Evolutionary conservation across 352 stramenopile genomes (phyloP), one percentile per base, ranked within the genome.

Genomic region (Globisporangium viniferum): DNA sequence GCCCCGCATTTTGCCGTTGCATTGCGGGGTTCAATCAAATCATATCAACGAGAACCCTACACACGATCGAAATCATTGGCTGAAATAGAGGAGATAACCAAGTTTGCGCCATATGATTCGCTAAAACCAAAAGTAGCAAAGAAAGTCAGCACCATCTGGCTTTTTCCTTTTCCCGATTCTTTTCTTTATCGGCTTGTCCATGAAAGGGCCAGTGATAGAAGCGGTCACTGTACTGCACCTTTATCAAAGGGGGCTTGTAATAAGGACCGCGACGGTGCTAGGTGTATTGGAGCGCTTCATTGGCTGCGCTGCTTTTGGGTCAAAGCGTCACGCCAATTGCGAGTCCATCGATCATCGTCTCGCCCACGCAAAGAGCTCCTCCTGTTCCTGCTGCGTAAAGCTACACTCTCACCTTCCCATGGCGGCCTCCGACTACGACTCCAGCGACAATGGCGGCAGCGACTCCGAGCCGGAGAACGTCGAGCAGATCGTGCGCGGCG

Each of bases 391-490:
- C 66, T 64, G 10, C 44, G 65, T 20, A 29, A 48, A 61, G n/a
- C 22, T 22, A 62, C 22, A 46, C 44, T 20, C 12, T 29, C 12
- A 35, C 20, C 14, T 29, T 46, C 57, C 44, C 12, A 73, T 72
- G 62, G 76, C 74, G 63, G 65, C 68, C 31, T 78, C 73, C 35
- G 71, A 85, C 68, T 71, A 78, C 66, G 73, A 82, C 56, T 79
- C 76, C 64, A 82, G 75, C 69, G 78, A 62, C 68, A 72, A 71
- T 59, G 73, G 77, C 60, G 73, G 77, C 62, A 79, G 73, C 69
- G 79, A 84, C 69, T 89, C 82, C 68, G 85, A 92, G 73, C 51
- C 69, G 3, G 84, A 92, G 66, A 77, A 86, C 64, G 74, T 89
- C 35, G 81, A 91, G 62, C 57, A 71, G 59, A 73, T 83, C 58